These are phyloP conservation scores for Carnegiea gigantea DNA, from an alignment of 179 eudicot genomes.

Conservation along the genomic window DNA sequence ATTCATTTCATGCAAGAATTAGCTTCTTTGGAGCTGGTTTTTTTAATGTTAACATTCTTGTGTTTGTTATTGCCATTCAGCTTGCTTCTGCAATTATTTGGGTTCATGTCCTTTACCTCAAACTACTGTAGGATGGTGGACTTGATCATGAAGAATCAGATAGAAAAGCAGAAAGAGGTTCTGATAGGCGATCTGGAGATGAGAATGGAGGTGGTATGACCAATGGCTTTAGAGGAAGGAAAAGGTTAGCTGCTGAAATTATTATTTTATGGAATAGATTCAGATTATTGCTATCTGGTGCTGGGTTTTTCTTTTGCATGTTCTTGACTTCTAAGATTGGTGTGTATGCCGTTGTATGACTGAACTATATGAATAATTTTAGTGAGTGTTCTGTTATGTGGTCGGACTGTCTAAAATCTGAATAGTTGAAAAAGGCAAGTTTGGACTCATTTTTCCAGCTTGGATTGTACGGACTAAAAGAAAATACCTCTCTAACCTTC, in stretches of 20 bases:
- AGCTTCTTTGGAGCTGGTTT: constrained; percentile 31
- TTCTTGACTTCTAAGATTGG: background rate
- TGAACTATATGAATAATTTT: background rate
- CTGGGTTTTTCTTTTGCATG: background rate
- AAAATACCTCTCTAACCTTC: too few species aligned
- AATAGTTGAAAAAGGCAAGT: too few species aligned
- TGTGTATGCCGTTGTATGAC: background rate
- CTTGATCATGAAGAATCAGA: constrained; percentile 42
- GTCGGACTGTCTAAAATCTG: background rate
- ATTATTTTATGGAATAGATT: background rate
- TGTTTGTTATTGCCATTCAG: constrained; percentile 84
- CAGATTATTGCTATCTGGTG: background rate
- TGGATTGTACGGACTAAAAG: too few species aligned
- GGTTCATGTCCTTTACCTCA: constrained; percentile 99
- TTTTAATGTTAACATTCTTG: constrained; percentile 59
- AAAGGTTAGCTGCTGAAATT: constrained; percentile 49
- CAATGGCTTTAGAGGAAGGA: constrained; percentile 70
- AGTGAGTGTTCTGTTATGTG: background rate
- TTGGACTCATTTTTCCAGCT: too few species aligned
- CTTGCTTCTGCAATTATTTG: constrained; percentile 99
- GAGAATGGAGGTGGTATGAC: constrained; percentile 50
- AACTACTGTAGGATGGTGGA: constrained; percentile 97
- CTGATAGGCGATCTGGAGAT: constrained; percentile 41
- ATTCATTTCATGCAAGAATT: constrained; percentile 50
- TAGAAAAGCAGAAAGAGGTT: constrained; percentile 44